phyloP scores from a whole-genome alignment of 2,329 filamentous ascomycete species.

The Cryphonectria parasitica region DNA sequence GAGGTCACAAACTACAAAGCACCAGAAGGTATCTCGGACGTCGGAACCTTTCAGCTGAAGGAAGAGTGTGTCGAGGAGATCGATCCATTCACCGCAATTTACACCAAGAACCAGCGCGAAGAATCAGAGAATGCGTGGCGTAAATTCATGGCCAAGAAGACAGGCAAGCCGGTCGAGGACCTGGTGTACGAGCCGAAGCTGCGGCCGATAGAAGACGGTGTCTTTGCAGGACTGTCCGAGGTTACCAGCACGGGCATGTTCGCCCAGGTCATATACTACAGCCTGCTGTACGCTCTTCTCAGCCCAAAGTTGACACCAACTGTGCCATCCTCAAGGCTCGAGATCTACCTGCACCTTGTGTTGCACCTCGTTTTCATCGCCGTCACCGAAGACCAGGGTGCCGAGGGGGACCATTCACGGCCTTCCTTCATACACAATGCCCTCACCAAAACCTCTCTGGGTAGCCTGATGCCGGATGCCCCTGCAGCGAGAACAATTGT shows the following conservation, averaged over 20 bases:
- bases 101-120: conserved; percentile 95
- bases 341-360: conserved; percentile 90
- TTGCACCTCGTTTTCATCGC: conserved; percentile 86
- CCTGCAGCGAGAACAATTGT: conserved; percentile 65
- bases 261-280: conserved; percentile 86
- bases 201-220: conserved; percentile 73
- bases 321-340: conserved; percentile 80
- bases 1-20: conserved; percentile 88
- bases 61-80: conserved; percentile 83
- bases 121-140: conserved; percentile 91
- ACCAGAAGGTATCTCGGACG: conserved; percentile 89
- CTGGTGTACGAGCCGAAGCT: conserved; percentile 91
- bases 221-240: conserved; percentile 74
- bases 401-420: conserved; percentile 54
- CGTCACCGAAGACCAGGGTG: conserved; percentile 76
- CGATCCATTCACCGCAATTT: conserved; percentile 95
- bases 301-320: conserved; percentile 70
- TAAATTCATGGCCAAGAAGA: conserved; percentile 84
- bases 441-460: conserved; percentile 65
- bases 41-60: conserved; percentile 92
- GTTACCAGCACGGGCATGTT: conserved; percentile 89
- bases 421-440: conserved; percentile 76
- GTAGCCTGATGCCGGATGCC: conserved; percentile 62
- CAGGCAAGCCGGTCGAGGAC: conserved; percentile 77
- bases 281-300: conserved; percentile 78